Percentiles rank a stretch among this genome's conserved stretches.
Conservation (phyloP, 495 filamentous ascomycete species). For the Trichoderma erinaceum region DNA sequence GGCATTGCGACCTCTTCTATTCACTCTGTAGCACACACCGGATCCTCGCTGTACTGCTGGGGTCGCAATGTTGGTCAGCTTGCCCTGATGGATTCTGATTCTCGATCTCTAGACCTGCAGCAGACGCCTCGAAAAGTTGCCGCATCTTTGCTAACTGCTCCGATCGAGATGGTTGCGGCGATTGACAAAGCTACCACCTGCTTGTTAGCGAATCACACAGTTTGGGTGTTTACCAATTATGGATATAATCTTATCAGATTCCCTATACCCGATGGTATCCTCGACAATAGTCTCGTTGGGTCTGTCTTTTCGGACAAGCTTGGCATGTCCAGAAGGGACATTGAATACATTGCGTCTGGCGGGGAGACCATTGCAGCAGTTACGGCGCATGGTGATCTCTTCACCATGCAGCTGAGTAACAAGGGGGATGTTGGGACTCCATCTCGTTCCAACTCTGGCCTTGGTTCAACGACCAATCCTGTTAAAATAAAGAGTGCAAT, state of each 20-base stretch:
- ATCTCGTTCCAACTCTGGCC: slow-evolving; percentile 17
- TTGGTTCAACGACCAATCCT: slow-evolving; percentile 80
- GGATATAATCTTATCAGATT: slow-evolving; percentile 84
- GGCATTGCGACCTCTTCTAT: slow-evolving; percentile 87
- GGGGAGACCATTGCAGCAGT: slow-evolving; percentile 87
- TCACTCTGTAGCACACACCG: slow-evolving; percentile 84
- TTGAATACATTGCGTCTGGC: slow-evolving; percentile 70
- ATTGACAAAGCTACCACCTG: slow-evolving; percentile 87
- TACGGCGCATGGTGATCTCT: slow-evolving; percentile 76
- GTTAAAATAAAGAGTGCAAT: slow-evolving; percentile 74
- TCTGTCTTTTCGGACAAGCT: slow-evolving; percentile 56
- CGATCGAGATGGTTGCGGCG: slow-evolving; percentile 74
- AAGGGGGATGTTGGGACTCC: slow-evolving; percentile 54
- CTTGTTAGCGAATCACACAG: slow-evolving; percentile 77
- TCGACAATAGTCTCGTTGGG: slow-evolving; percentile 59
- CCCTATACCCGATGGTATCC: slow-evolving; percentile 61
- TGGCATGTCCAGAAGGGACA: slow-evolving; percentile 54
- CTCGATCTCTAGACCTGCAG: slow-evolving; percentile 79
- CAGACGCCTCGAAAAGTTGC: slow-evolving; percentile 78
- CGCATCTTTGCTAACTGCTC: slow-evolving; percentile 71
- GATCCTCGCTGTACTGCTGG: slow-evolving; percentile 79
- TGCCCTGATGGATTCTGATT: slow-evolving; percentile 89
- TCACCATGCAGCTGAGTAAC: slow-evolving; percentile 66
- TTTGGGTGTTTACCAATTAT: slow-evolving; percentile 89
- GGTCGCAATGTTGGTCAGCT: slow-evolving; percentile 95